These are phyloP conservation scores for Camptophora hylomeconis DNA, from an alignment of 2,329 filamentous ascomycete genomes.

Conservation along the genomic window DNA sequence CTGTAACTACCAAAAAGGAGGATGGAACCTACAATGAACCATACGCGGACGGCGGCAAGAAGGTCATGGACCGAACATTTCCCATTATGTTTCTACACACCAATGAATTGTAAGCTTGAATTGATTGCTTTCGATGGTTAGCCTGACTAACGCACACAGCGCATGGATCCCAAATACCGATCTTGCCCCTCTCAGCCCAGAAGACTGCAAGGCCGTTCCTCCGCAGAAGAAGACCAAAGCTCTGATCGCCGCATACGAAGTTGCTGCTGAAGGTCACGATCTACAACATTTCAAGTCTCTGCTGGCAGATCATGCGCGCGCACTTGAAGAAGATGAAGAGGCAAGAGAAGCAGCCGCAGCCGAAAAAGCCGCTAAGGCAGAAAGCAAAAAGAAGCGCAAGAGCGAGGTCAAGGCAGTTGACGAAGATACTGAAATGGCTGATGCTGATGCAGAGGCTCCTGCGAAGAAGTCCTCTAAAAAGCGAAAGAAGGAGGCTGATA, in stretches of 20 bases:
- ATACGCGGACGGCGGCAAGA: conserved; percentile 77
- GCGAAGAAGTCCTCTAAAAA: conserved; percentile 54
- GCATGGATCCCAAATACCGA: conserved; percentile 84
- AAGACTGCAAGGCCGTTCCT: conserved; percentile 54
- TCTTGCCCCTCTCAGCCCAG: conserved; percentile 62
- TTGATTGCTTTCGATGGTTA: not conserved
- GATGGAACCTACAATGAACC: conserved; percentile 83
- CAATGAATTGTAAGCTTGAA: conserved; percentile 84
- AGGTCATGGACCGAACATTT: conserved; percentile 71
- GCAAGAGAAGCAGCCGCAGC: not conserved
- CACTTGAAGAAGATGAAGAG: not conserved
- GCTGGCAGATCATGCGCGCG: not conserved
- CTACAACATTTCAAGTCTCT: conserved; percentile 3
- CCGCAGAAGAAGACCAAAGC: conserved; percentile 67
- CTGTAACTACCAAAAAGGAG: conserved; percentile 65
- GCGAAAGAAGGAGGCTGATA: conserved; percentile 60
- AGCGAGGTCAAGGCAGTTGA: conserved; percentile 28
- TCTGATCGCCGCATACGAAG: conserved; percentile 65
- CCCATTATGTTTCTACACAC: conserved; percentile 91
- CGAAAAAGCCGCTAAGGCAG: not conserved
- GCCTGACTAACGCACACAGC: conserved; percentile 36
- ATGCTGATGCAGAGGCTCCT: conserved; percentile 37
- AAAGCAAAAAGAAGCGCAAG: conserved; percentile 21
- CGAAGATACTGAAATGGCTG: conserved; percentile 35
- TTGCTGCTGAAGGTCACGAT: conserved; percentile 1